phyloP scores from a whole-genome alignment of 768 basidiomycete species.

The Leucosporidium scottii region DNA sequence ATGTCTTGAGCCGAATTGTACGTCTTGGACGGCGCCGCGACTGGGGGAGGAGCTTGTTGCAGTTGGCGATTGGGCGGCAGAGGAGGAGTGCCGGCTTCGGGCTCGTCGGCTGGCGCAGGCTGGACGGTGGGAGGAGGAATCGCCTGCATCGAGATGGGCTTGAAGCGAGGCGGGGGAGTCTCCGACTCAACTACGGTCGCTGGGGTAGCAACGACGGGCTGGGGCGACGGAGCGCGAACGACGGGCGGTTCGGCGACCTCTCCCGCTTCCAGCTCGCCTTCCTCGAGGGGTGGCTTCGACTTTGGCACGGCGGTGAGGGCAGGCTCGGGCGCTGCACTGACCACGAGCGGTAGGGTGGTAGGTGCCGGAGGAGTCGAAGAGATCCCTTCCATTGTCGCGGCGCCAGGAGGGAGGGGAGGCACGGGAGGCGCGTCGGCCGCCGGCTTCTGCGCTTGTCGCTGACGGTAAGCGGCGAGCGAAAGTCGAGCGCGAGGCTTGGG shows the following conservation, averaged over 20 bases:
- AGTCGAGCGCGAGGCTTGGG: slow-evolving; percentile 22
- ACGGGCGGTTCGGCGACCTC: too few relatives aligned
- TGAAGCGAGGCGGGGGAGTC: too few relatives aligned
- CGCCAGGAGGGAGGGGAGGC: neutral
- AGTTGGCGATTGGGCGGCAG: slow-evolving; percentile 13
- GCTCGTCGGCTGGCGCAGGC: neutral
- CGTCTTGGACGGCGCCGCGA: neutral
- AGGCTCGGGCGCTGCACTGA: neutral
- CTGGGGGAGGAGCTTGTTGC: neutral
- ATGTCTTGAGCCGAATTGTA: slow-evolving; percentile 30
- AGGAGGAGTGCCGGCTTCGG: slow-evolving; percentile 24
- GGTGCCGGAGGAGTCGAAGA: neutral
- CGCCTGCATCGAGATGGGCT: neutral
- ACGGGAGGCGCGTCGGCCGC: slow-evolving; percentile 1
- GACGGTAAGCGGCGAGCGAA: slow-evolving; percentile 30
- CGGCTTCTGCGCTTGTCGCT: slow-evolving; percentile 8
- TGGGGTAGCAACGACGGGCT: too few relatives aligned
- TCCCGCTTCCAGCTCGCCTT: neutral
- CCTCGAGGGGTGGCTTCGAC: neutral
- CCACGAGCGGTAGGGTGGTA: neutral
- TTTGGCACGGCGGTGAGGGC: neutral
- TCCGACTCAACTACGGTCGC: too few relatives aligned
- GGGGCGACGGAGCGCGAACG: too few relatives aligned
- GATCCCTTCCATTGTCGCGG: slow-evolving; percentile 6
- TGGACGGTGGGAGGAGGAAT: neutral